Base-by-base conservation (phyloP, 2,329 filamentous ascomycete genomes). In the Echinosphaeria canescens region DNA sequence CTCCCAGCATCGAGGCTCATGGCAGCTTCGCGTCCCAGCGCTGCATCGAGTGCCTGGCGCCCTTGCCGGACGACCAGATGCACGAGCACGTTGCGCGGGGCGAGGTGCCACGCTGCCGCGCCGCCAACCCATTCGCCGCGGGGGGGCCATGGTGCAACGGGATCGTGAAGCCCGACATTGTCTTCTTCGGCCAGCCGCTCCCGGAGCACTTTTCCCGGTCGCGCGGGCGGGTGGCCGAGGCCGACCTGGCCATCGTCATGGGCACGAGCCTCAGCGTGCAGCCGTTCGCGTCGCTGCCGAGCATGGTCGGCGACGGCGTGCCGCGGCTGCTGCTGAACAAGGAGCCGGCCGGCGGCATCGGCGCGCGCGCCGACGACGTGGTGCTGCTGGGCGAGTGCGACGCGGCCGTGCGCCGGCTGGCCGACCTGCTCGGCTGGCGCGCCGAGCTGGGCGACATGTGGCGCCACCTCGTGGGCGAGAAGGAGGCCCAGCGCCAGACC, bases 1-100 rank as follows among this genome's bases (percentile, higher is more conserved):
- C n/a, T n/a, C n/a, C n/a, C n/a, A n/a, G n/a, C 26, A 61, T 98
- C 17, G 85, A 95, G 49, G 88, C 88, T 0, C 88, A 98, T 46
- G 88, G 88, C 24, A 92, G 81, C 45, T 98, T 95, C 44, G 85
- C 85, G 13, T 68, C 65, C 1, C 85, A 95, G 50, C 65, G 74
- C 36, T 98, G 88, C 47, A 84, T 95, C 39, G 81, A 92, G 14
- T 98, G 88, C 56, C 70, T 71, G 42, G 53, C 25, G 6, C 47
- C 60, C 2, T 95, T 71, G 42, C 75, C 80, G 0, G 71, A 74
- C 19, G 66, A 75, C 3, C 47, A 64, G 36, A 92, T 95, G 75
- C 62, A 60, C 38, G 51, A 64, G 33, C 64, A 72, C 31, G 68
- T 95, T 13, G 49, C 59, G 3, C 55, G 54, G 19, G 74, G 67